Conservation (phyloP, 2,329 filamentous ascomycete genomes). For the Beauveria rudraprayagi region DNA sequence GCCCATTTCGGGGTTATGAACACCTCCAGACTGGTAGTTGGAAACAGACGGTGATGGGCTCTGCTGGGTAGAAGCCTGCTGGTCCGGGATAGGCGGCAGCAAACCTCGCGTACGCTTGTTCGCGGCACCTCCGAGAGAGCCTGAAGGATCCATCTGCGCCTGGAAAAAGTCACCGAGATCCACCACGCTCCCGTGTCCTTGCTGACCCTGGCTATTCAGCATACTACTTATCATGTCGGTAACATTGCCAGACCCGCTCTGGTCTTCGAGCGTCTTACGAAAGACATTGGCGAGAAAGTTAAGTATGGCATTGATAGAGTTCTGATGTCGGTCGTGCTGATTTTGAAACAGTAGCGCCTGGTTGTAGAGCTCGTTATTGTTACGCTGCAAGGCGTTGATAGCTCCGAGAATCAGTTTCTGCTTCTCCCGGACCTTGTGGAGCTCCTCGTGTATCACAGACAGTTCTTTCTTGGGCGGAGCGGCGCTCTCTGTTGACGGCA, state of each 20-base stretch:
- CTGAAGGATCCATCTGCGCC: conserved; percentile 32
- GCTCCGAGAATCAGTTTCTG: conserved; percentile 79
- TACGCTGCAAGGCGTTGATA: conserved; percentile 70
- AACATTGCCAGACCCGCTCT: conserved; percentile 66
- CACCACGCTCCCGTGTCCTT: conserved; percentile 49
- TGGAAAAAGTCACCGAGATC: conserved; percentile 53
- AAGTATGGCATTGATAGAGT: conserved; percentile 96
- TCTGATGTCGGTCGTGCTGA: conserved; percentile 93
- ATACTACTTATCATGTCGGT: conserved; percentile 76
- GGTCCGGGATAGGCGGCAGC: conserved; percentile 44
- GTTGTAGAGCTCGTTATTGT: conserved; percentile 81
- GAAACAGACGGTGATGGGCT: conserved; percentile 23
- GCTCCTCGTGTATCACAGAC: conserved; percentile 66
- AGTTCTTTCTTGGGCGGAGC: conserved; percentile 64
- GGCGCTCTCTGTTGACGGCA: conserved; percentile 37
- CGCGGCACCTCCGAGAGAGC: conserved; percentile 31
- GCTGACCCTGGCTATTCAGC: conserved; percentile 49
- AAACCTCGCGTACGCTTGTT: conserved; percentile 47
- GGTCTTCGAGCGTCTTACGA: conserved; percentile 82
- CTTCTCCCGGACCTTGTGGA: conserved; percentile 74
- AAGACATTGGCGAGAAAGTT: conserved; percentile 97
- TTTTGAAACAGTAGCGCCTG: conserved; percentile 85
- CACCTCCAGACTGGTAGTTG: conserved; percentile 20
- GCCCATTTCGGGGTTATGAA: conserved; percentile 39
- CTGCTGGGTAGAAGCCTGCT: conserved; percentile 21